Conservation (phyloP, 2,329 filamentous ascomycete species). For the Cyclaneusma minus region DNA sequence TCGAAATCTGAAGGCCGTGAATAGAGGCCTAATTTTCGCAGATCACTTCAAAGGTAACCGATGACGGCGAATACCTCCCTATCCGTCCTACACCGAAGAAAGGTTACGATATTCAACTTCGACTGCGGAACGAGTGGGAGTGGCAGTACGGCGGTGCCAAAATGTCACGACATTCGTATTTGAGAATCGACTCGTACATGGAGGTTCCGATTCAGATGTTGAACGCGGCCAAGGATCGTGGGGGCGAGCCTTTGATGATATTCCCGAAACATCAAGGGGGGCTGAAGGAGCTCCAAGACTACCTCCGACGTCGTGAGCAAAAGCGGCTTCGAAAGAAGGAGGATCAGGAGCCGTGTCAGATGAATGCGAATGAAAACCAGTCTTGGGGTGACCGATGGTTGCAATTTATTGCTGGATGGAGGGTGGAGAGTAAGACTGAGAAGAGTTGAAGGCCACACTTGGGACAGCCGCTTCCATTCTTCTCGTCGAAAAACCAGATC, state of each 20-base stretch:
- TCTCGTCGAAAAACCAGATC: too few species aligned
- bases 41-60: constrained; percentile 5
- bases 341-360: too few species aligned
- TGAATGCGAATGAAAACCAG: too few species aligned
- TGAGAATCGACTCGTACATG: constrained; percentile 7
- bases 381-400: too few species aligned
- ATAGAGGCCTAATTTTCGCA: constrained; percentile 4
- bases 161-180: constrained; percentile 4
- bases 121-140: constrained; percentile 4
- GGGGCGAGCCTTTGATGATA: constrained; percentile 5
- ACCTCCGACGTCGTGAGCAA: constrained; percentile 6
- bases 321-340: constrained; percentile 2
- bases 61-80: constrained; percentile 6
- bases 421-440: too few species aligned
- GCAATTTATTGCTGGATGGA: too few species aligned
- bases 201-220: constrained; percentile 7
- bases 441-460: too few species aligned
- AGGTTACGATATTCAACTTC: constrained; percentile 6
- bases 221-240: constrained; percentile 3
- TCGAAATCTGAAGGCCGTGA: not conserved
- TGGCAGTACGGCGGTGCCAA: constrained; percentile 2
- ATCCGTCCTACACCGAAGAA: constrained; percentile 8
- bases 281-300: constrained; percentile 5
- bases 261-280: constrained; percentile 5
- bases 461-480: too few species aligned